Evolutionary conservation across 352 stramenopile species (phyloP), one percentile per base, ranked within the genome.

Genomic region (Lagenidium giganteum): DNA sequence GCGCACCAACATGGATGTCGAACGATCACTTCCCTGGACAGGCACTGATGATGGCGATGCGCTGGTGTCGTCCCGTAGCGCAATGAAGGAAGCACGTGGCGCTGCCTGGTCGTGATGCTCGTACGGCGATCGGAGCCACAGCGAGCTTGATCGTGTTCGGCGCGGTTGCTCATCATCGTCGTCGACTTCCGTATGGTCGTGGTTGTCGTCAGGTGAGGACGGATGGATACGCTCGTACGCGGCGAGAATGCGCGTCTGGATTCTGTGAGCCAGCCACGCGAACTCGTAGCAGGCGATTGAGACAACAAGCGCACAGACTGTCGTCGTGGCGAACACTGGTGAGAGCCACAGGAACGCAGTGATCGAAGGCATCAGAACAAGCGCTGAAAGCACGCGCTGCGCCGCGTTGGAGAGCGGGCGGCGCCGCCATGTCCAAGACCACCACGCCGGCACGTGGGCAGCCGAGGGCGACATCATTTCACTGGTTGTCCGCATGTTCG

Each of bases 261-360:
- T 88, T 35, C 79, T 57, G 42, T 83, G 68, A 1, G 75, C 60
- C 25, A 91, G 61, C 55, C 75, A 91, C 42, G 79, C 58, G 51
- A 82, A 91, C 54, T 91, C 78, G 58, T 84, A 91, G 30, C 57
- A 76, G 50, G 70, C 85, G 0, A 72, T 61, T 31, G 63, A 83
- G 35, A 60, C 74, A 32, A 87, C 55, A 27, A 82, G 79, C 41
- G 64, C 74, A 61, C 75, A 87, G 16, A 87, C 69, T 0, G 70
- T 83, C 4, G 72, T 67, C 14, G 75, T 87, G 2, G 71, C 71
- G 45, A 85, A 74, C 12, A 67, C 72, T 1, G 75, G 75, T 22
- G 75, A 87, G n/a, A 70, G 40, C 75, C 75, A 84, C 14, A 91
- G 60, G 32, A 88, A 87, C n/a, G 83, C 40, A 2, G 75, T 91